Percentiles rank a stretch among this genome's conserved stretches.
Evolutionary conservation across 2,329 filamentous ascomycete genomes (phyloP).

Genomic region (Capronia epimyces): DNA sequence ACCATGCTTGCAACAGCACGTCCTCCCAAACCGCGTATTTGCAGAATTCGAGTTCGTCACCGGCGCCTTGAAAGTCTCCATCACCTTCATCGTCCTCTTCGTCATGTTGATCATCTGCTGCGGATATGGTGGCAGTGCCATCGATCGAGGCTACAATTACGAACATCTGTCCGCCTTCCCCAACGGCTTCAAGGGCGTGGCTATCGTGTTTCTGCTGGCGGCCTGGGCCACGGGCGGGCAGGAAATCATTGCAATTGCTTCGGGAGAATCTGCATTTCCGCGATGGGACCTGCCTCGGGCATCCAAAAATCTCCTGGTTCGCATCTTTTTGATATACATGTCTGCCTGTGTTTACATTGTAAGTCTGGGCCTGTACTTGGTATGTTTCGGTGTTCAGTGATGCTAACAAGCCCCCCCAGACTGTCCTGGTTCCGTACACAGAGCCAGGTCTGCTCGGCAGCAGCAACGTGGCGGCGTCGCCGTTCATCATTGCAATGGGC

Average conservation of each 20-base stretch:
- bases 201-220: constrained; percentile 34
- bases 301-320: constrained; percentile 48
- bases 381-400: no score
- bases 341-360: no score
- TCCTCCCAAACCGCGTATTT: constrained; percentile 39
- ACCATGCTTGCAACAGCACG: constrained; percentile 34
- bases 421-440: constrained; percentile 54
- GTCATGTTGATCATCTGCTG: constrained; percentile 33
- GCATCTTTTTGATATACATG: constrained; percentile 40
- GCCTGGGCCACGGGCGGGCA: constrained; percentile 36
- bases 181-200: constrained; percentile 36
- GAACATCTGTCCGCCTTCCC: constrained; percentile 30
- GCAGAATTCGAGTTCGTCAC: constrained; percentile 13
- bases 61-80: constrained; percentile 33
- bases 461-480: constrained; percentile 54
- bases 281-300: constrained; percentile 50
- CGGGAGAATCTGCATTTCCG: constrained; percentile 50
- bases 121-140: constrained; percentile 25
- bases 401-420: no score
- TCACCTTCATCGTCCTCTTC: constrained; percentile 34
- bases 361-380: no score
- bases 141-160: constrained; percentile 3
- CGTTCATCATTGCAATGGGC: constrained; percentile 87
- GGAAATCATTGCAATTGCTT: constrained; percentile 52
- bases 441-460: constrained; percentile 48